Evolutionary conservation across 495 filamentous ascomycete species (phyloP).

Genomic region (Astrocystis sublimbata): DNA sequence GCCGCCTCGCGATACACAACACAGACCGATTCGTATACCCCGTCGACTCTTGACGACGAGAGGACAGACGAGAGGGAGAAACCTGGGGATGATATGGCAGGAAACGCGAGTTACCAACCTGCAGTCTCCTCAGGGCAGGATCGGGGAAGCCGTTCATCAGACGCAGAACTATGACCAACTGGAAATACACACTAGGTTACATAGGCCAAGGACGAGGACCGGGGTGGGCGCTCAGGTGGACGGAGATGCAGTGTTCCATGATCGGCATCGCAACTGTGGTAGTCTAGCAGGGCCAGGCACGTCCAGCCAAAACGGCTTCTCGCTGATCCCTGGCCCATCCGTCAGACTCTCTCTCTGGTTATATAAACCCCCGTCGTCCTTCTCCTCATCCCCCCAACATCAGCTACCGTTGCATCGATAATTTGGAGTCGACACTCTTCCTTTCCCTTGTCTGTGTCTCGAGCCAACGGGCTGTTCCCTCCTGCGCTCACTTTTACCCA

Average conservation of each 20-base stretch:
- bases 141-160: neutral
- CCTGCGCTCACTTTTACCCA: neutral
- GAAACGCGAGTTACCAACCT: neutral
- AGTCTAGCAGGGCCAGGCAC: neutral
- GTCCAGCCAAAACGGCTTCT: neutral
- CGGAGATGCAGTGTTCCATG: slow-evolving; percentile 7
- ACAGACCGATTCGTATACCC: neutral
- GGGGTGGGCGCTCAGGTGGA: neutral
- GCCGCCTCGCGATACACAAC: neutral
- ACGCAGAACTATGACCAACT: neutral
- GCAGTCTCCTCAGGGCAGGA: no score
- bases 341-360: neutral
- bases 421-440: neutral
- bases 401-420: slow-evolving; percentile 1
- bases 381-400: slow-evolving; percentile 12
- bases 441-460: neutral
- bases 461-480: neutral
- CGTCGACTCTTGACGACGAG: neutral
- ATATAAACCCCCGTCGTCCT: slow-evolving; percentile 1
- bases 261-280: neutral
- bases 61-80: neutral
- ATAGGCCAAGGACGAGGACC: neutral
- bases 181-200: no score
- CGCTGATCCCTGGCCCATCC: neutral
- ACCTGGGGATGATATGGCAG: neutral